Evolutionary conservation across 192 early-diverging fungal species (phyloP), one percentile per base, ranked within the genome.

Genomic region (Phlyctochytrium arcticum): DNA sequence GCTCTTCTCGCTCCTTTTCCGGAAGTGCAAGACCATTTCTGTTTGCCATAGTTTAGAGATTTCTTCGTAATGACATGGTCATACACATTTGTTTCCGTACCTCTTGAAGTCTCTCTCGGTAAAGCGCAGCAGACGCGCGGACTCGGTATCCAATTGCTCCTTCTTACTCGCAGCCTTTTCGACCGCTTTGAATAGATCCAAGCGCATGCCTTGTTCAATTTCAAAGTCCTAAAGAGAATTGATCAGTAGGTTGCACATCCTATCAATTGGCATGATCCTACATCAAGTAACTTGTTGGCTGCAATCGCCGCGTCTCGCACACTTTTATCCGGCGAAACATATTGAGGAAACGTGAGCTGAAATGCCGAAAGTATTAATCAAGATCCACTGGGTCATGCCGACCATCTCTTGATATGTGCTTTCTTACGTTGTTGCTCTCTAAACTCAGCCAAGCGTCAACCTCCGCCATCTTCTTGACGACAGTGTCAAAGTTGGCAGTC

Each of bases 11-110:
- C 54, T 87, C 65, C 3, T 80, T 75, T 44, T 81, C 76, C 10
- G 74, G 65, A 10, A 94, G 79, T 26, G 77, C 86, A 17, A 91
- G 79, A 5, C 92, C 92, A 57, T 87, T 84, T 54, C 59, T 57
- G 2, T 17, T 12, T 9, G 34, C 10, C 2, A 53, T 19, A 15
- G 26, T 53, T 29, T 19, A 26, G 19, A n/a, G n/a, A n/a, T n/a
- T n/a, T n/a, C n/a, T n/a, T n/a, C n/a, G n/a, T n/a, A n/a, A n/a
- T n/a, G n/a, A n/a, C 8, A n/a, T n/a, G 39, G 39, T 42, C 39
- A 8, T 42, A 8, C 49, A 23, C 49, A 23, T 51, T 24, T n/a
- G 24, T 57, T 9, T 27, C 17, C 9, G 0, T n/a, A 57, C 55
- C 90, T 77, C 48, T 78, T 76, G 69, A 81, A 93, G 48, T 80